Conservation (phyloP, 2,329 filamentous ascomycete genomes). For the Botrytis paeoniae region DNA sequence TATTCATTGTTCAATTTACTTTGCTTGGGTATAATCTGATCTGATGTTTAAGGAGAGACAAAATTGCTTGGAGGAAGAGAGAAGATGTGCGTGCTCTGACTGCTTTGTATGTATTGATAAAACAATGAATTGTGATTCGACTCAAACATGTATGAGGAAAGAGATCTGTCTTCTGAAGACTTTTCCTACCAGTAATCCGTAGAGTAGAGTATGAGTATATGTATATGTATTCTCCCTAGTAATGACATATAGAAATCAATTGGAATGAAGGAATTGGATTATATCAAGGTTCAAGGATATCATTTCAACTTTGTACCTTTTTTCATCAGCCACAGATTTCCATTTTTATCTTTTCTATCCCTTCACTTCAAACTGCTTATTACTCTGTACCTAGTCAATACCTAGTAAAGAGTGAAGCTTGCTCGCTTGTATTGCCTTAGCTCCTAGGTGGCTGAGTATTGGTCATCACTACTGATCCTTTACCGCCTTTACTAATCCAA, state of each 20-base stretch:
- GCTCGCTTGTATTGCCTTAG: too few relatives aligned
- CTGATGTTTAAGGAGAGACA: background rate
- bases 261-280: background rate
- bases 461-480: accelerated
- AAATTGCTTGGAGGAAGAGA: background rate
- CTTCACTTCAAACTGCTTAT: background rate
- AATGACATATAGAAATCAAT: background rate
- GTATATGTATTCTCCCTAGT: background rate
- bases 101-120: background rate
- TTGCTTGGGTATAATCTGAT: background rate
- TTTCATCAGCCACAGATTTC: conserved; percentile 1
- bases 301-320: background rate
- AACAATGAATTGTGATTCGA: background rate
- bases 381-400: background rate
- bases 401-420: background rate
- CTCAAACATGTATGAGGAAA: background rate
- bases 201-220: too few relatives aligned
- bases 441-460: background rate
- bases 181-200: background rate
- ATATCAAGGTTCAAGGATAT: conserved; percentile 5
- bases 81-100: background rate
- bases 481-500: background rate
- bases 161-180: background rate
- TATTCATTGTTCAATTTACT: background rate
- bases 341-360: background rate